These are phyloP conservation scores for Kurtzmaniella quercitrusa DNA, from an alignment of 1,139 yeast species.

Conservation along the genomic window DNA sequence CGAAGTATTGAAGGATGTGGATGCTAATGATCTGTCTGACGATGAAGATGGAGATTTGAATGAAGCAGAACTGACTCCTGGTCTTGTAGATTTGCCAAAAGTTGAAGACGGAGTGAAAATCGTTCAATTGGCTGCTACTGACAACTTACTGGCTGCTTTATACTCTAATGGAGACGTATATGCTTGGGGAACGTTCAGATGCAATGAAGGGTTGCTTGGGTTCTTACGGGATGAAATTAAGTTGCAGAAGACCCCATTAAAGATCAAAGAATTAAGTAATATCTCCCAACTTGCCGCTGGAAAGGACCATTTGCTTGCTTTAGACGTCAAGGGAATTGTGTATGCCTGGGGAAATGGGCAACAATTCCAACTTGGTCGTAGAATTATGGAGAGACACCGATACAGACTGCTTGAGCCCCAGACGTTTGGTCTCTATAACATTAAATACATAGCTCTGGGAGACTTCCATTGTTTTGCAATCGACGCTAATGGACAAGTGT, in stretches of 20 bases:
- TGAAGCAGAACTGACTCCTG: conserved; percentile 86
- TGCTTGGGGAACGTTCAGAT: conserved; percentile 97
- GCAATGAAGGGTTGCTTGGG: conserved; percentile 87
- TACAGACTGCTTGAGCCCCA: conserved; percentile 69
- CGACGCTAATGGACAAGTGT: conserved; percentile 63
- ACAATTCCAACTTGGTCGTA: conserved; percentile 85
- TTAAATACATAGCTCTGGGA: conserved; percentile 83
- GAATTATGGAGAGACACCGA: conserved; percentile 72
- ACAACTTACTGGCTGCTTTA: conserved; percentile 79
- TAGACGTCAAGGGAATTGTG: conserved; percentile 81
- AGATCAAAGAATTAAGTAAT: conserved; percentile 57
- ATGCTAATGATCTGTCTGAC: conserved; percentile 49
- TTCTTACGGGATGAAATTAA: conserved; percentile 58
- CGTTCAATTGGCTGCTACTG: conserved; percentile 89
- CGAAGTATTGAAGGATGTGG: conserved; percentile 63
- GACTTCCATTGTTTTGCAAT: conserved; percentile 96
- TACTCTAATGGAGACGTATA: conserved; percentile 82
- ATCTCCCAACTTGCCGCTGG: conserved; percentile 90
- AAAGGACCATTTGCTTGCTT: conserved; percentile 83
- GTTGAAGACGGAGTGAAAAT: conserved; percentile 38
- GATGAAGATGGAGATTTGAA: conserved; percentile 84
- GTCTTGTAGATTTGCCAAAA: conserved; percentile 63
- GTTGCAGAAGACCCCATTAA: conserved; percentile 65
- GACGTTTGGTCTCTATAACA: conserved; percentile 71
- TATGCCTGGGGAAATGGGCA: conserved; percentile 98